Evolutionary conservation across 345 rosid genomes (phyloP).

Genomic region (Camelina neglecta): DNA sequence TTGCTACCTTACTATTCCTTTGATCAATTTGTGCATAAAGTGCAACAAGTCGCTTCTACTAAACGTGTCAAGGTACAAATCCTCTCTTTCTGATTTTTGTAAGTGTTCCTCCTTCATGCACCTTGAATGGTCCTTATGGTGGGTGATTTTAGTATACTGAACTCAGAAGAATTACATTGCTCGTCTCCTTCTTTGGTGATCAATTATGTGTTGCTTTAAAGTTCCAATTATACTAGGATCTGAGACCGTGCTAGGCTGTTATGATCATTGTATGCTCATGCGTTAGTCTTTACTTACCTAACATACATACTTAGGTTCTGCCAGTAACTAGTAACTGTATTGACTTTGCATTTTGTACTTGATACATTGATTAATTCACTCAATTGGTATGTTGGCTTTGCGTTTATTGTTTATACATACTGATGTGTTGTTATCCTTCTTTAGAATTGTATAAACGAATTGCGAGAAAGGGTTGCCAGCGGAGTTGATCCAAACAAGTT

Average conservation of each 20-base stretch:
- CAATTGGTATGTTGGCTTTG: slow-evolving; percentile 1
- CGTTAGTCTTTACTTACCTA: neutral
- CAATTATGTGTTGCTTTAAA: neutral
- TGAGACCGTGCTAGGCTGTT: neutral
- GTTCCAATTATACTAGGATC: neutral
- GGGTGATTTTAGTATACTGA: neutral
- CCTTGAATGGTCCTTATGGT: neutral
- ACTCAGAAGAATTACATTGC: neutral
- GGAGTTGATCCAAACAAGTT: slow-evolving; percentile 86
- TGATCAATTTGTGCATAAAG: slow-evolving; percentile 84
- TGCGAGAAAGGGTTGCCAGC: slow-evolving; percentile 80
- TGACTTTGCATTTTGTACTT: too few species aligned
- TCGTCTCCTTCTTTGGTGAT: neutral
- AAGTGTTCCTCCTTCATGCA: neutral
- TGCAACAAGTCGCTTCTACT: slow-evolving; percentile 76
- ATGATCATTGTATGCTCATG: slow-evolving; percentile 13
- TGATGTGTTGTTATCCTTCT: slow-evolving; percentile 11
- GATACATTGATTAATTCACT: neutral
- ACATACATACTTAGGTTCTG: neutral
- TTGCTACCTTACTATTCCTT: slow-evolving; percentile 81
- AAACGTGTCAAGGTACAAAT: slow-evolving; percentile 81
- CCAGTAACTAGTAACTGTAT: neutral
- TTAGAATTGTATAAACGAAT: slow-evolving; percentile 71
- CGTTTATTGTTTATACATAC: neutral
- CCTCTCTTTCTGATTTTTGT: neutral